These are phyloP conservation scores for Aurifilum marmelostoma DNA, from an alignment of 2,329 filamentous ascomycete species.

Conservation along the genomic window DNA sequence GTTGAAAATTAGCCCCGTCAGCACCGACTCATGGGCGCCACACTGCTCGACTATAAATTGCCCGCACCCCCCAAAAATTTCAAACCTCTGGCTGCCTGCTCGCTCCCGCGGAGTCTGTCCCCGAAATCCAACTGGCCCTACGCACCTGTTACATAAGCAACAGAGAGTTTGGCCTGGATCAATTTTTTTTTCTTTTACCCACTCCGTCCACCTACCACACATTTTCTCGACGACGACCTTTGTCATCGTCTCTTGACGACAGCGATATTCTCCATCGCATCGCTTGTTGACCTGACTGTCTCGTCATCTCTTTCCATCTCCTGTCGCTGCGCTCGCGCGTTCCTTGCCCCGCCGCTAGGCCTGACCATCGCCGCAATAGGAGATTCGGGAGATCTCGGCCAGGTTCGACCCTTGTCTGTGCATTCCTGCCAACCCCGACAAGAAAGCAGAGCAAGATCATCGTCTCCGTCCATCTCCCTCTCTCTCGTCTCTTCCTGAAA, in stretches of 20 bases:
- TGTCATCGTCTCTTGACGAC: slow-evolving; percentile 14
- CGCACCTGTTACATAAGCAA: slow-evolving; percentile 46
- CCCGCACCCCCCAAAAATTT: slow-evolving; percentile 48
- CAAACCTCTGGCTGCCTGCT: slow-evolving; percentile 37
- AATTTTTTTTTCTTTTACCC: slow-evolving; percentile 38
- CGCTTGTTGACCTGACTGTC: slow-evolving; percentile 3
- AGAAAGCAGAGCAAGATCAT: slow-evolving; percentile 9
- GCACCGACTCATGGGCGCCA: slow-evolving; percentile 14
- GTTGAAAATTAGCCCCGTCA: slow-evolving; percentile 11
- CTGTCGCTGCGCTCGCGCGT: slow-evolving; percentile 26
- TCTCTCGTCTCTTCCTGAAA: slow-evolving; percentile 23
- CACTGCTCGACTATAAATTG: slow-evolving; percentile 33
- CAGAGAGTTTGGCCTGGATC: slow-evolving; percentile 47
- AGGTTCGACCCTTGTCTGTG: slow-evolving; percentile 25
- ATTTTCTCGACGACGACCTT: slow-evolving; percentile 8
- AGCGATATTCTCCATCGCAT: background rate
- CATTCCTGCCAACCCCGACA: slow-evolving; percentile 19
- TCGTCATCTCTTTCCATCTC: slow-evolving; percentile 15
- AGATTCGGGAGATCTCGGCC: background rate
- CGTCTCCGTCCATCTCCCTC: background rate
- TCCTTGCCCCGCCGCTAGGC: slow-evolving; percentile 6
- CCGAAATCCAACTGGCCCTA: slow-evolving; percentile 60
- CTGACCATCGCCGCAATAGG: slow-evolving; percentile 21
- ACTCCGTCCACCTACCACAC: slow-evolving; percentile 27
- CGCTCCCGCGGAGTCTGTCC: slow-evolving; percentile 51